Percentiles rank a stretch among this genome's conserved stretches.
phyloP scores from a whole-genome alignment of 1,139 yeast species.

The Suhomyces taliae region DNA sequence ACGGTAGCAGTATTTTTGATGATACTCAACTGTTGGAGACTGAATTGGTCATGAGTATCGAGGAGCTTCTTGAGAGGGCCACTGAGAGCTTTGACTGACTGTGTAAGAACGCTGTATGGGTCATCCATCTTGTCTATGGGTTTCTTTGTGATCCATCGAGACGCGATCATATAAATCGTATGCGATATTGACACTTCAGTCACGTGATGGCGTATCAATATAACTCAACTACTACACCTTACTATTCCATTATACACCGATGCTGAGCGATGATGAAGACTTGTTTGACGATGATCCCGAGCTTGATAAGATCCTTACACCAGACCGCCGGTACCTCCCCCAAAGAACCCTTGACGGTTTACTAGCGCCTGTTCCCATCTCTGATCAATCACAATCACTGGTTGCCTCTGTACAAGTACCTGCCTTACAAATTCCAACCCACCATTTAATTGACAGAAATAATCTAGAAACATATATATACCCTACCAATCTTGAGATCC shows the following conservation, averaged over 20 bases:
- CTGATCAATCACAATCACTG: not conserved
- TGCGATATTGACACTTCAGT: not conserved
- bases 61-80: conserved; percentile 26
- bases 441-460: conserved; percentile 49
- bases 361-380: not conserved
- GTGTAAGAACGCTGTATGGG: conserved; percentile 24
- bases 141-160: not conserved
- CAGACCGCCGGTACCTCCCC: conserved; percentile 7
- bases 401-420: not conserved
- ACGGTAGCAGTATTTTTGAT: conserved; percentile 25
- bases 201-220: not conserved
- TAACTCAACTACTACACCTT: not conserved
- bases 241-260: not conserved
- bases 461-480: conserved; percentile 59
- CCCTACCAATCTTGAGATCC: conserved; percentile 78
- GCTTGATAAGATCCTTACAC: conserved; percentile 7
- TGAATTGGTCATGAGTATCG: conserved; percentile 28
- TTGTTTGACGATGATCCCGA: conserved; percentile 13
- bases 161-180: not conserved
- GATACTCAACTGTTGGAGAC: conserved; percentile 25
- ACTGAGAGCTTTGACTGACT: conserved; percentile 21
- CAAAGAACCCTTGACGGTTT: conserved; percentile 16
- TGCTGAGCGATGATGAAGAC: conserved; percentile 5
- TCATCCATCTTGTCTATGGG: conserved; percentile 13
- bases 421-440: conserved; percentile 36